Base-by-base conservation (phyloP, 75 land plant species). In the Ceratopteris richardii region DNA sequence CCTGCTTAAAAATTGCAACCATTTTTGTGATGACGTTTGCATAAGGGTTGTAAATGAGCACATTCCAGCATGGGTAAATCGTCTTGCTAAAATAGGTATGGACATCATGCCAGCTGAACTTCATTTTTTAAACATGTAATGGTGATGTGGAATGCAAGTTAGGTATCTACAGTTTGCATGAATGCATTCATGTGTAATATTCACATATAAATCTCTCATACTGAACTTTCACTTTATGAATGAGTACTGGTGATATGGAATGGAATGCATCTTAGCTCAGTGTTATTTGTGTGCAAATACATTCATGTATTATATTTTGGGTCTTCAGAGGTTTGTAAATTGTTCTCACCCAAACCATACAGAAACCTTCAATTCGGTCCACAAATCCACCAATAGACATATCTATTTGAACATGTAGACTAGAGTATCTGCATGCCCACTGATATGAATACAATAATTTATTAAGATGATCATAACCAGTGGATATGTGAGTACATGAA, bases 11-110 rank as follows among this genome's bases (percentile, higher is more conserved):
- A 78, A 78, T 61, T 78, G 80, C 68, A 78, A 73, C 65, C 80
- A 78, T 50, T 78, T 78, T 67, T 66, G 71, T 51, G 56, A 73
- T 61, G 80, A 73, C 27, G 68, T 62, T 26, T 67, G 80, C 55
- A 30, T 65, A 60, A 52, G 55, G 29, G 57, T 78, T 31, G 65
- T 66, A 9, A 67, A 58, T 13, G 58, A 48, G 19, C 54, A 72
- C 23, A 73, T 73, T 25, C 80, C 80, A n/a, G 54, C 57, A 16
- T 73, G 80, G 80, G 68, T 78, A 26, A 78, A 78, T 52, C 54
- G 80, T 27, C 77, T 78, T 36, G 77, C 80, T 48, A 68, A 43
- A 11, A 54, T 78, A 27, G 80, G 77, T 73, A 56, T 16, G 56
- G 58, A 24, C 30, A 30, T 12, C 11, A 31, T 57, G n/a, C n/a